A percentile compares a stretch with the other conserved stretches of the same genome.
phyloP scores from a whole-genome alignment of 306 rosid species.

The Senna tora region DNA sequence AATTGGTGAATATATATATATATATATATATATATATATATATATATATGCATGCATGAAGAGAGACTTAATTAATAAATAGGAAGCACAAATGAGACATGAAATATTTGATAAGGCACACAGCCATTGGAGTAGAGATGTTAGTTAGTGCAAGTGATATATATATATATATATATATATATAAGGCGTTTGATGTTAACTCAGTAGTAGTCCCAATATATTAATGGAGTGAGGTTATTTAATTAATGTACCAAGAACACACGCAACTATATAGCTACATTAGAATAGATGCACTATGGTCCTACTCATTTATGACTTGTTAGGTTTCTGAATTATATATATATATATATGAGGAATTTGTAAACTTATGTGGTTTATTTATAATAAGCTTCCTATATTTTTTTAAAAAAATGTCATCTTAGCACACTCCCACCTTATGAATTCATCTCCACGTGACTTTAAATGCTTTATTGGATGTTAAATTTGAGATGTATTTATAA shows the following conservation, averaged over 20 bases:
- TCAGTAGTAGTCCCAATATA: slow-evolving; percentile 18
- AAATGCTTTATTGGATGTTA: no score
- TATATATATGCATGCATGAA: background rate
- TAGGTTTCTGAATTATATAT: background rate
- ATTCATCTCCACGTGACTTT: no score
- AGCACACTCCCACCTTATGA: no score
- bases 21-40: background rate
- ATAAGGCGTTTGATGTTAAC: slow-evolving; percentile 32
- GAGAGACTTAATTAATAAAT: no score
- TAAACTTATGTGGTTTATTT: no score
- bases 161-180: no score
- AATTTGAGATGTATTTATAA: no score
- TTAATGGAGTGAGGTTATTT: background rate
- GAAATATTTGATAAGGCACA: slow-evolving; percentile 30
- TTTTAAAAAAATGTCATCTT: no score
- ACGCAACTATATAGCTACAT: background rate
- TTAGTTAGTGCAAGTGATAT: slow-evolving; percentile 29
- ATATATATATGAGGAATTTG: no score
- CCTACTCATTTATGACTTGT: slow-evolving; percentile 17
- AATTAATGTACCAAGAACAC: background rate
- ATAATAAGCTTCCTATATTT: no score
- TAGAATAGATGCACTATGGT: slow-evolving; percentile 11
- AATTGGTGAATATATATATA: background rate
- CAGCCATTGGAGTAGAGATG: background rate
- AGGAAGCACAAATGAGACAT: slow-evolving; percentile 15